These are phyloP conservation scores for Leishmania aethiopica DNA, from an alignment of 208 protist species.

Conservation along the genomic window DNA sequence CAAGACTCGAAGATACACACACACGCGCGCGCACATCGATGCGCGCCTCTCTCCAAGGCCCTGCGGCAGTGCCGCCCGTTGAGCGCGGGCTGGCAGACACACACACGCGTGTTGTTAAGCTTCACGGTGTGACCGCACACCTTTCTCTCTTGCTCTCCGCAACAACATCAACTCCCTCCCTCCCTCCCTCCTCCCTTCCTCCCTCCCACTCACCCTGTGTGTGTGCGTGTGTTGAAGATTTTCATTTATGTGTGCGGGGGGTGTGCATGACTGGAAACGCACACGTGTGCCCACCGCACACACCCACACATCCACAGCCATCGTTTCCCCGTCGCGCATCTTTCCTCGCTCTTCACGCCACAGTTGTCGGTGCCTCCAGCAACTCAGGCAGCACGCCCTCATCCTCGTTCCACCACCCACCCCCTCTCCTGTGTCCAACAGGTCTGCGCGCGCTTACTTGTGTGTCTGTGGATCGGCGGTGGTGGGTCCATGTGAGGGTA, in stretches of 20 bases:
- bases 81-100: neutral
- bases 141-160: neutral
- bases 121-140: neutral
- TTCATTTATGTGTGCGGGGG: neutral
- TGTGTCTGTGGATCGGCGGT: neutral
- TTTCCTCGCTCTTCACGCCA: neutral
- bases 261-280: neutral
- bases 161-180: neutral
- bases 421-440: neutral
- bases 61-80: neutral
- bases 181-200: neutral
- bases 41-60: neutral
- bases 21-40: neutral
- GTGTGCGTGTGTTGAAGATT: neutral
- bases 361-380: neutral
- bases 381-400: neutral
- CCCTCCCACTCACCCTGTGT: neutral
- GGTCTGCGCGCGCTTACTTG: neutral
- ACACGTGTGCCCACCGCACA: neutral
- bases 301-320: neutral
- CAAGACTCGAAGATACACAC: neutral
- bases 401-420: neutral
- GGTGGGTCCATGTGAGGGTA: neutral
- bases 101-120: too few species aligned
- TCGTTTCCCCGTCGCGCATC: too few species aligned